Evolutionary conservation across 2,329 filamentous ascomycete species (phyloP).

Genomic region (Hypomyces perniciosus): DNA sequence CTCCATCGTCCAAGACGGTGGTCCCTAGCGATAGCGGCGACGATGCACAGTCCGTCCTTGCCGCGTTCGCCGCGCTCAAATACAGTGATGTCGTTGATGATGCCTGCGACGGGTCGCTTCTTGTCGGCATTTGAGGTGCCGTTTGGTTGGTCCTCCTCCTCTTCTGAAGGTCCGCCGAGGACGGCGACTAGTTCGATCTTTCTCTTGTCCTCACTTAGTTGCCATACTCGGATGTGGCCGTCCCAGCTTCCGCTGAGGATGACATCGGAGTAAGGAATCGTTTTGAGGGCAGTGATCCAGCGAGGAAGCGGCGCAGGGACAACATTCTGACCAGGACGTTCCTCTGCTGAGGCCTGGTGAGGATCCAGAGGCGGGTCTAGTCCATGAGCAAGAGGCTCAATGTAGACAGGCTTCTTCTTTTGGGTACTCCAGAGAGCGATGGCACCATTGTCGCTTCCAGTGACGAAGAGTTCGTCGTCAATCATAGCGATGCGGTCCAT

Average conservation of each 20-base stretch:
- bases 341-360: slow-evolving; percentile 67
- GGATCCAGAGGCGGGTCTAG: slow-evolving; percentile 65
- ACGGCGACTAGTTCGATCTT: slow-evolving; percentile 67
- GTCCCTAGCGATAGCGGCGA: slow-evolving; percentile 82
- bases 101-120: slow-evolving; percentile 52
- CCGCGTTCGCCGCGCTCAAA: slow-evolving; percentile 78
- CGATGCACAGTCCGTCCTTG: slow-evolving; percentile 71
- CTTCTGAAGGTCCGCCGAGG: slow-evolving; percentile 39
- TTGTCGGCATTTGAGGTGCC: slow-evolving; percentile 23
- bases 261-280: slow-evolving; percentile 84
- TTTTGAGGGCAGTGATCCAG: slow-evolving; percentile 83
- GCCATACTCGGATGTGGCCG: slow-evolving; percentile 80
- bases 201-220: slow-evolving; percentile 74
- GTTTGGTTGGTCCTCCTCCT: slow-evolving; percentile 14
- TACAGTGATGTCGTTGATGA: slow-evolving; percentile 83
- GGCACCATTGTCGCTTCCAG: slow-evolving; percentile 84
- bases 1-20: slow-evolving; percentile 82
- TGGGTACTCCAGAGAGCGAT: slow-evolving; percentile 81
- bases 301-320: slow-evolving; percentile 64
- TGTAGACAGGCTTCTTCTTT: slow-evolving; percentile 91
- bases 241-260: slow-evolving; percentile 90
- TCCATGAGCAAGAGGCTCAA: slow-evolving; percentile 76
- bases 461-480: slow-evolving; percentile 83
- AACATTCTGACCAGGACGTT: slow-evolving; percentile 52
- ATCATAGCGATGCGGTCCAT: slow-evolving; percentile 91